A percentile compares a stretch with the other conserved stretches of the same genome.
These are phyloP conservation scores for Carex parvula DNA, from an alignment of 176 grass and related monocot species.

Conservation along the genomic window DNA sequence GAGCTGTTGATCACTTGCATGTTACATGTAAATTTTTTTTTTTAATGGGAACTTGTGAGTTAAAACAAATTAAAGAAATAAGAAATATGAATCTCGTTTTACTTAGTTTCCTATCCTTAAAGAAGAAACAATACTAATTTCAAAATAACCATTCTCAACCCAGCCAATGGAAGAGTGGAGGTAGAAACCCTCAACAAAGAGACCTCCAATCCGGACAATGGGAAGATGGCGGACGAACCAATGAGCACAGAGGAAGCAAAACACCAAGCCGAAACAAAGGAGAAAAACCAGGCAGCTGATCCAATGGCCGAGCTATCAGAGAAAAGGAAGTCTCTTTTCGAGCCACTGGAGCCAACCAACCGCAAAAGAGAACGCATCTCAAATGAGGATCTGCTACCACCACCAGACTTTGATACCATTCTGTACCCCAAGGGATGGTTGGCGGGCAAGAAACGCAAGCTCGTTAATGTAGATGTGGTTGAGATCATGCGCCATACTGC, in stretches of 20 bases:
- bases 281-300: constrained; percentile 33
- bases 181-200: constrained; percentile 34
- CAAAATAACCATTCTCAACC: constrained; percentile 20
- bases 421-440: constrained; percentile 93
- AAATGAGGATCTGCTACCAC: constrained; percentile 73
- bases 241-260: constrained; percentile 28
- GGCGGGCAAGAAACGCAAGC: constrained; percentile 93
- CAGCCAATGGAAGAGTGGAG: constrained; percentile 25
- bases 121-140: constrained; percentile 5
- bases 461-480: constrained; percentile 97
- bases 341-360: constrained; percentile 61
- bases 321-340: constrained; percentile 78
- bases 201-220: constrained; percentile 49
- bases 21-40: neutral
- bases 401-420: constrained; percentile 74
- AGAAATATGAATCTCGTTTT: neutral
- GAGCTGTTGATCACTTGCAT: neutral
- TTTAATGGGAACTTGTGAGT: neutral
- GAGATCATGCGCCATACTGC: constrained; percentile 96
- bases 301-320: constrained; percentile 54
- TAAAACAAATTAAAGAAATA: neutral
- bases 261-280: constrained; percentile 29
- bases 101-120: neutral
- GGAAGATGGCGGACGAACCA: constrained; percentile 54
- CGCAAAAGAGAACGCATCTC: constrained; percentile 33